Percentiles rank a stretch among this genome's conserved stretches.
phyloP scores from a whole-genome alignment of 179 eudicot genomes.

The Camellia oleifera region DNA sequence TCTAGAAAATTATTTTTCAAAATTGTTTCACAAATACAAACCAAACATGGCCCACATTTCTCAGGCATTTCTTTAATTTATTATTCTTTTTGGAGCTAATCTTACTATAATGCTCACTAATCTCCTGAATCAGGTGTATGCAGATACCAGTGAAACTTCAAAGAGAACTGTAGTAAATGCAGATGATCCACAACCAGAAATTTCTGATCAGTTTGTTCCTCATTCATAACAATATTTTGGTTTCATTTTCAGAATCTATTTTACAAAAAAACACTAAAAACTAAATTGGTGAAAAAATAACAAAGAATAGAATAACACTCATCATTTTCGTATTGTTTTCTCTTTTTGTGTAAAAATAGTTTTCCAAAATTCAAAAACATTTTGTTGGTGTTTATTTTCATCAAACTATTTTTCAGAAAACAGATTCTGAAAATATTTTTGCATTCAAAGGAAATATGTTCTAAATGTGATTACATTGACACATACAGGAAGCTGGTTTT shows the following conservation, averaged over 20 bases:
- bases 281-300: no score
- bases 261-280: no score
- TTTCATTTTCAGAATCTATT: not conserved
- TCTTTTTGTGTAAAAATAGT: no score
- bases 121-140: conserved; percentile 26
- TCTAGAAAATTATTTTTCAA: no score
- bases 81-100: not conserved
- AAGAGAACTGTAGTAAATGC: conserved; percentile 7
- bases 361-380: no score
- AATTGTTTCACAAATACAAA: no score
- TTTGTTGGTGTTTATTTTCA: no score
- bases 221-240: not conserved
- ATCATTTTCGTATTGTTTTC: no score
- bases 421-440: not conserved
- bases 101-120: not conserved
- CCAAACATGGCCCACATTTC: not conserved
- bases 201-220: conserved; percentile 15
- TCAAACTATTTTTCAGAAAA: no score
- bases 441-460: not conserved
- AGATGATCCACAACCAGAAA: conserved; percentile 22
- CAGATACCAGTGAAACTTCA: conserved; percentile 19
- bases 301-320: no score
- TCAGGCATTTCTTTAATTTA: not conserved
- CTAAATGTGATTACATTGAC: conserved; percentile 2
- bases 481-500: conserved; percentile 30